A percentile compares a stretch with the other conserved stretches of the same genome.
Conservation (phyloP, 1,284 basidiomycete genomes). For the Veloboletus limbatus region DNA sequence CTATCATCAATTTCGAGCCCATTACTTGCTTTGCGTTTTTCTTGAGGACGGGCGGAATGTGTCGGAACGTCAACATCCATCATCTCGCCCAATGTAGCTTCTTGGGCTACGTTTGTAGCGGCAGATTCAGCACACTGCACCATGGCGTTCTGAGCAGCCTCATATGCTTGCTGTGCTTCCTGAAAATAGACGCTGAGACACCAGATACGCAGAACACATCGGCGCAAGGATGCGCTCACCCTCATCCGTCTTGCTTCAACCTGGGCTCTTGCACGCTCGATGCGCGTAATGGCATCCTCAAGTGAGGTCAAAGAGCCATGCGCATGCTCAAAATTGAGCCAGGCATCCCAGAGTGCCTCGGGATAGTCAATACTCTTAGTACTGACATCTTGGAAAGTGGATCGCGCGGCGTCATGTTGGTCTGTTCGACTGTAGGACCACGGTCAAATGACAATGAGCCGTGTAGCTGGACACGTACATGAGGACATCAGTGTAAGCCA, state of each 20-base stretch:
- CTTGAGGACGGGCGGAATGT: slow-evolving; percentile 36
- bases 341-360: slow-evolving; percentile 87
- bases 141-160: slow-evolving; percentile 47
- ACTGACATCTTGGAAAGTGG: slow-evolving; percentile 62
- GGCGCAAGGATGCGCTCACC: slow-evolving; percentile 39
- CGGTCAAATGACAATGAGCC: background rate
- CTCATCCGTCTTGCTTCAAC: slow-evolving; percentile 65
- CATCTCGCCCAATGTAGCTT: slow-evolving; percentile 11
- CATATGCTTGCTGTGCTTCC: slow-evolving; percentile 60
- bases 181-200: too few relatives aligned
- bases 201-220: background rate
- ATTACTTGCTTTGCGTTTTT: slow-evolving; percentile 67
- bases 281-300: slow-evolving; percentile 62
- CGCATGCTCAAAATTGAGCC: slow-evolving; percentile 82
- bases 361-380: slow-evolving; percentile 86
- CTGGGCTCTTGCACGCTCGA: slow-evolving; percentile 65
- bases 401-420: slow-evolving; percentile 59
- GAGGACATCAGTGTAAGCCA: slow-evolving; percentile 61
- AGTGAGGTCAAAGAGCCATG: slow-evolving; percentile 74
- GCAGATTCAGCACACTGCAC: slow-evolving; percentile 45
- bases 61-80: slow-evolving; percentile 54
- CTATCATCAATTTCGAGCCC: slow-evolving; percentile 34
- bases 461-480: slow-evolving; percentile 47
- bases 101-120: slow-evolving; percentile 14
- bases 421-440: slow-evolving; percentile 48